Evolutionary conservation across 331 rosid species (phyloP), one percentile per base, ranked within the genome.

Genomic region (Telfairia occidentalis): DNA sequence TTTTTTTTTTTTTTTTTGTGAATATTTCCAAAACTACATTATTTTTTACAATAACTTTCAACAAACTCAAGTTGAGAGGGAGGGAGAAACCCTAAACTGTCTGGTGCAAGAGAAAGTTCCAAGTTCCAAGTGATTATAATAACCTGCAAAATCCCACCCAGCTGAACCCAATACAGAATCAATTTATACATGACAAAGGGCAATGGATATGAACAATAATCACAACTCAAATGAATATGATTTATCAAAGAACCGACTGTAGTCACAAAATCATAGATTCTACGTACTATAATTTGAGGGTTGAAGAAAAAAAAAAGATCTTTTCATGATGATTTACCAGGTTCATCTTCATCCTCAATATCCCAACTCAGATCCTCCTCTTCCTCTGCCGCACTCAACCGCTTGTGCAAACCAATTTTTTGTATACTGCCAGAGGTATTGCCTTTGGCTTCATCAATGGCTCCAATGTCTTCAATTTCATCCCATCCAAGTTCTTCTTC

Each of bases 291-390:
- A n/a, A 34, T 24, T 63, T 63, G 71, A 63, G 30, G 21, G 5
- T 11, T 8, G 0, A 19, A 24, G 7, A 38, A 9, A 42, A 10
- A 10, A 65, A 37, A 21, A 4, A 2, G 57, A 28, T 26, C 8
- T 32, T 35, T 67, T 54, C 42, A 35, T 88, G 89, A 88, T 64
- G 90, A 88, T 78, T 86, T 89, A 24, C 58, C 55, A 67, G 79
- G 78, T 45, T 74, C 90, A 76, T 87, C 84, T 5, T 75, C 81
- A 38, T 84, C 97, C 79, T 91, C 96, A 54, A 83, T 79, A 64
- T 94, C 97, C 98, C 98, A 94, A 80, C 87, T 91, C 73, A 91
- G 87, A 83, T 91, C 96, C 79, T 89, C 97, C 46, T 89, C 97
- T 70, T 90, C 89, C 52, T 87, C 97, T 0, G 84, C 86, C 30